A percentile compares a stretch with the other conserved stretches of the same genome.
Conservation (phyloP, 345 rosid genomes). For the Corymbia maculata region DNA sequence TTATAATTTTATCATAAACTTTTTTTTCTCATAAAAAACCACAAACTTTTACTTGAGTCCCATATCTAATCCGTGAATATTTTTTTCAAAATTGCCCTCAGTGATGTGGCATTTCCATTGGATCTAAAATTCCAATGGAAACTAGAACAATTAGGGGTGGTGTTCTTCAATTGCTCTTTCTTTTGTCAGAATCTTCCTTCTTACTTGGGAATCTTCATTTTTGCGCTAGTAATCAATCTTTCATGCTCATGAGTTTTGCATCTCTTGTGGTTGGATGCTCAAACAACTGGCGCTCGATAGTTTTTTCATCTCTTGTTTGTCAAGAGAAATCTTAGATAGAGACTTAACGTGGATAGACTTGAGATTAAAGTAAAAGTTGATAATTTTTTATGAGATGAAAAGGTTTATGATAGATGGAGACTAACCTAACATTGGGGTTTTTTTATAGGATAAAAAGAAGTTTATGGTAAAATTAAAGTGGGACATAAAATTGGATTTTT, state of each 20-base stretch:
- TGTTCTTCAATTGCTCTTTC: background rate
- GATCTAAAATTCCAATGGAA: too few relatives aligned
- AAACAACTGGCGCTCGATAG: accelerated
- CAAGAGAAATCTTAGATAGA: too few relatives aligned
- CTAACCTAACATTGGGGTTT: background rate
- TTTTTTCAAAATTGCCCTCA: background rate
- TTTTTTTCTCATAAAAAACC: background rate
- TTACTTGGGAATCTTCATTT: background rate
- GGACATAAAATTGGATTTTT: background rate
- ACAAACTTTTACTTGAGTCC: background rate
- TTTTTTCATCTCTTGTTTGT: too few relatives aligned
- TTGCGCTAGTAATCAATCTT: background rate
- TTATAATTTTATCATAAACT: too few relatives aligned
- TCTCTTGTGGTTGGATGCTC: accelerated
- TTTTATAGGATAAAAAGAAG: background rate
- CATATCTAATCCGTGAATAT: background rate
- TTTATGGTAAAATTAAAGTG: too few relatives aligned
- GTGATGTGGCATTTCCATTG: background rate
- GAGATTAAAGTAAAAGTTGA: background rate
- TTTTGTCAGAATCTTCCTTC: background rate
- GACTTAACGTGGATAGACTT: background rate
- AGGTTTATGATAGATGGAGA: background rate
- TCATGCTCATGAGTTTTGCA: background rate
- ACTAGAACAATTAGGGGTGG: background rate
- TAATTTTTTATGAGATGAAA: background rate